These are phyloP conservation scores for Pseudomonodictys pantanalensis DNA, from an alignment of 495 filamentous ascomycete species.

Conservation along the genomic window DNA sequence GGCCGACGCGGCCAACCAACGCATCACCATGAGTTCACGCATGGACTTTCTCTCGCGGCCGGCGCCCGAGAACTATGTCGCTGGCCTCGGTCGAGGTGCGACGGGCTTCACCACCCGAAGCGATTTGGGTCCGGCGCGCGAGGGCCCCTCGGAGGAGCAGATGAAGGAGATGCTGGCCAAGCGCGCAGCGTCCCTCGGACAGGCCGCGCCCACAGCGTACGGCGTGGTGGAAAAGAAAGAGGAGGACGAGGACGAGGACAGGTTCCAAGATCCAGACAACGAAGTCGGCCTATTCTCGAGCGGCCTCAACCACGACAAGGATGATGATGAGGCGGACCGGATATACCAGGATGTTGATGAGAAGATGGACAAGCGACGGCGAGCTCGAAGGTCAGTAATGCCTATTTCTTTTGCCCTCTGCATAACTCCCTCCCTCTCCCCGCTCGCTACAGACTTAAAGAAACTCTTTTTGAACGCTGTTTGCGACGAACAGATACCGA, in stretches of 20 bases:
- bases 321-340: slow-evolving; percentile 94
- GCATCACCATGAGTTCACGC: slow-evolving; percentile 54
- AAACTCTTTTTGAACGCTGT: slow-evolving; percentile 35
- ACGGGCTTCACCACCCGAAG: slow-evolving; percentile 98
- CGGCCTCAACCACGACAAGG: slow-evolving; percentile 81
- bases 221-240: slow-evolving; percentile 69
- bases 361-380: slow-evolving; percentile 87
- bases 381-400: slow-evolving; percentile 80
- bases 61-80: slow-evolving; percentile 97
- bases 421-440: slow-evolving; percentile 18
- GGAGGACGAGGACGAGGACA: slow-evolving; percentile 75
- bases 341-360: slow-evolving; percentile 96
- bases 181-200: slow-evolving; percentile 79
- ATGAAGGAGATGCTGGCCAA: slow-evolving; percentile 96
- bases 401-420: slow-evolving; percentile 31
- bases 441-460: slow-evolving; percentile 1
- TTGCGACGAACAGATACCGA: slow-evolving; percentile 75
- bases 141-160: slow-evolving; percentile 95
- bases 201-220: slow-evolving; percentile 75
- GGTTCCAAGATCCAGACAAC: slow-evolving; percentile 95
- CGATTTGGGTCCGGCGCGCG: slow-evolving; percentile 91
- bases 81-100: slow-evolving; percentile 93
- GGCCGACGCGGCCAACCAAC: not conserved
- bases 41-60: slow-evolving; percentile 89
- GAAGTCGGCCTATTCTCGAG: slow-evolving; percentile 93